Evolutionary conservation across 2,329 filamentous ascomycete species (phyloP).

Genomic region (Ophiostoma triangulosporum): DNA sequence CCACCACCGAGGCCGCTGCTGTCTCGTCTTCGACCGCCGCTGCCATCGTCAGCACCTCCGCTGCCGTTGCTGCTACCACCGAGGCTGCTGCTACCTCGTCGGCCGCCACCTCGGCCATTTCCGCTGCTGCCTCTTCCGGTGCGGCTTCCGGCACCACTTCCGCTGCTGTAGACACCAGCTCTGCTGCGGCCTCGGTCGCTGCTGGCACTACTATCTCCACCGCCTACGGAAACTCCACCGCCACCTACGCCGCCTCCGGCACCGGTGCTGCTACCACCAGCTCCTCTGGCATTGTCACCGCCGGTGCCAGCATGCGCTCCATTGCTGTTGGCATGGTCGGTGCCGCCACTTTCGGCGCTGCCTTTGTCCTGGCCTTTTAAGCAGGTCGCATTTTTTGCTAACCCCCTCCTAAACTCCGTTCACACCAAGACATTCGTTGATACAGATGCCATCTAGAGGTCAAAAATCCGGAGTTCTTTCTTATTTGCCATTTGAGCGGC

Average conservation of each 20-base stretch:
- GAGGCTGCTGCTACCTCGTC: conserved; percentile 5
- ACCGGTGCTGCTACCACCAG: conserved; percentile 4
- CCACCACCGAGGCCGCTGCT: not conserved
- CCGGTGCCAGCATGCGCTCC: conserved; percentile 9
- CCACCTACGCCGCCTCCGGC: not conserved
- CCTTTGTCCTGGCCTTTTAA: conserved; percentile 10
- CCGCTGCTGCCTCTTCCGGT: not conserved
- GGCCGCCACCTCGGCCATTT: not conserved
- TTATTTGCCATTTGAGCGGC: not conserved
- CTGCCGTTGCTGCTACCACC: not conserved
- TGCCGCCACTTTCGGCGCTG: conserved; percentile 10
- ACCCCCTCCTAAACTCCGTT: not conserved
- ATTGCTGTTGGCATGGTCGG: conserved; percentile 8
- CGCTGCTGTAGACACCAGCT: not conserved
- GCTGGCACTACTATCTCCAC: not conserved
- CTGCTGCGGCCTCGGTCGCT: not conserved
- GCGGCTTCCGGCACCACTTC: not conserved
- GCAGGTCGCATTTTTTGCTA: not conserved
- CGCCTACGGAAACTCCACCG: not conserved
- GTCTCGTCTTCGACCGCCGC: not conserved
- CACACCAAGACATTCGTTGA: not conserved
- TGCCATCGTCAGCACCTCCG: not conserved
- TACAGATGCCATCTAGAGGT: not conserved
- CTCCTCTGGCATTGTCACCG: conserved; percentile 8
- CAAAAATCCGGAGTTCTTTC: not conserved